Evolutionary conservation across 139 green algal genomes (phyloP).

Genomic region (Ettlia oleoabundans): DNA sequence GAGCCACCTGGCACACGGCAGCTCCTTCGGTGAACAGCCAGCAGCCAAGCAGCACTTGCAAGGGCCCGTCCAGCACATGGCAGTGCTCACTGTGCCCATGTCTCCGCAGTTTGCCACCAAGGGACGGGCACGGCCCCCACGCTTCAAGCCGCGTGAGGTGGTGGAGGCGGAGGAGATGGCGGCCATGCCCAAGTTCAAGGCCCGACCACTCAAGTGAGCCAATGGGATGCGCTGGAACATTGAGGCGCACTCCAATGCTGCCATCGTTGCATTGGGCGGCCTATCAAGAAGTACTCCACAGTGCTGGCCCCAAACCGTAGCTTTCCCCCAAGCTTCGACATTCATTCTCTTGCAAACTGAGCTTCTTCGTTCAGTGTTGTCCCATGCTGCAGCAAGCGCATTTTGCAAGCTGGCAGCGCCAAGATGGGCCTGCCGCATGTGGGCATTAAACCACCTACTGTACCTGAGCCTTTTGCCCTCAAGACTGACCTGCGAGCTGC

Average conservation of each 20-base stretch:
- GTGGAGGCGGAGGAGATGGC: conserved; percentile 66
- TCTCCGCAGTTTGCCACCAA: conserved; percentile 55
- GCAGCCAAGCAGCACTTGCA: background rate
- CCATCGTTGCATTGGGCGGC: no score
- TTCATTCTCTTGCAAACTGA: background rate
- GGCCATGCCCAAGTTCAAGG: conserved; percentile 60
- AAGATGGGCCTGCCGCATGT: conserved; percentile 56
- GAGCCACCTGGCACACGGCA: background rate
- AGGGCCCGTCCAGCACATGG: background rate
- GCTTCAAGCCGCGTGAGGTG: conserved; percentile 65
- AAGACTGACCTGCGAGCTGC: conserved; percentile 49
- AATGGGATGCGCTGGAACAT: no score
- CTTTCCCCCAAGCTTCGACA: no score
- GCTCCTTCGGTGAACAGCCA: background rate
- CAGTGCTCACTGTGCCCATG: conserved; percentile 18
- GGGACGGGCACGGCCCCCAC: conserved; percentile 43
- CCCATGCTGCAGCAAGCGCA: conserved; percentile 45
- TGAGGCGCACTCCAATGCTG: background rate
- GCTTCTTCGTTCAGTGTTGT: background rate
- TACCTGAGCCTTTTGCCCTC: conserved; percentile 51
- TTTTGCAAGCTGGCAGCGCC: conserved; percentile 45
- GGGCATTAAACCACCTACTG: conserved; percentile 49
- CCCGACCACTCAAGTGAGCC: conserved; percentile 65
- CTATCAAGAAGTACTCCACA: background rate
- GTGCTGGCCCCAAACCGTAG: background rate